Conservation (phyloP, 179 eudicot genomes). For the Camellia oleifera region DNA sequence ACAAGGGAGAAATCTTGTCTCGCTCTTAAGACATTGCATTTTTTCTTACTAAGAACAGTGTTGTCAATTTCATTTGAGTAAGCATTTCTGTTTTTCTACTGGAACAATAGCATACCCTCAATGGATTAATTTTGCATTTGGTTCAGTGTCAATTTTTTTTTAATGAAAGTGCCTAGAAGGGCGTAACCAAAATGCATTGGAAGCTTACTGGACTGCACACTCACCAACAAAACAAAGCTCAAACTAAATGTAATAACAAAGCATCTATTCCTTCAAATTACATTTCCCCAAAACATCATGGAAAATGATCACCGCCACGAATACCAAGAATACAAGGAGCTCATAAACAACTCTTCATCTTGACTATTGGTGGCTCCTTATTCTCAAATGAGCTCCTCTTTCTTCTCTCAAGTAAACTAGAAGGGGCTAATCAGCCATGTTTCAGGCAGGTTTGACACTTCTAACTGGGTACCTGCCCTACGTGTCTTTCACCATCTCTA, state of each 20-base stretch:
- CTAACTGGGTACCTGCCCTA: too few species aligned
- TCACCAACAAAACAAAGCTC: constrained; percentile 7
- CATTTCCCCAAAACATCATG: too few species aligned
- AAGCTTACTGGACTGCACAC: not conserved
- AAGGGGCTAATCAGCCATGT: too few species aligned
- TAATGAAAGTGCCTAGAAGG: not conserved
- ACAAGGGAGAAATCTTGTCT: not conserved
- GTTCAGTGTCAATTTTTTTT: not conserved
- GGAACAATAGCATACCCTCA: not conserved
- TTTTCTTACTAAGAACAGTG: not conserved
- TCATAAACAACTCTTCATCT: too few species aligned
- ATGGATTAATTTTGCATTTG: not conserved
- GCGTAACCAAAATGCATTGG: not conserved
- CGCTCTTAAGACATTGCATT: not conserved
- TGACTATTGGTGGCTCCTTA: too few species aligned
- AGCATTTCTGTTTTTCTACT: not conserved
- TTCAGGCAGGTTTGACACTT: too few species aligned
- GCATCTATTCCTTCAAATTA: not conserved
- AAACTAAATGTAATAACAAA: not conserved
- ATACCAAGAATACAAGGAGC: not conserved
- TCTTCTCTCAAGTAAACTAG: too few species aligned
- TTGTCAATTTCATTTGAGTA: not conserved
- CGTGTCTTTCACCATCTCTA: too few species aligned
- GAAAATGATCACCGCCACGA: not conserved
- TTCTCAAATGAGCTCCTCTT: too few species aligned